Evolutionary conservation across 352 stramenopile species (phyloP).

Genomic region (Phytophthora citrophthora): DNA sequence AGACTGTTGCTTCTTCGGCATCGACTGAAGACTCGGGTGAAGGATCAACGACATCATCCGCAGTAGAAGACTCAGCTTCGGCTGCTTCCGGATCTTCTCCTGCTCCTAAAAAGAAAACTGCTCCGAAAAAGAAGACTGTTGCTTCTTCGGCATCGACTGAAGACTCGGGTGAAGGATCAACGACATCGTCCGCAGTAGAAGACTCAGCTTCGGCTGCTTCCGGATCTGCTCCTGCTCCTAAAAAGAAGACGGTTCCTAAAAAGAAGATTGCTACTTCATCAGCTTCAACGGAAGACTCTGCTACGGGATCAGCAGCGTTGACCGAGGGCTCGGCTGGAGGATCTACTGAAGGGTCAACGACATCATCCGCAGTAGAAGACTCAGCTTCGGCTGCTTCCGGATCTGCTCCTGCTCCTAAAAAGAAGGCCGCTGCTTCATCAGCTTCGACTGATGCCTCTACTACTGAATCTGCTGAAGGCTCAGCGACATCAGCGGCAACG

Average conservation of each 20-base stretch:
- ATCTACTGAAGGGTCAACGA: neutral
- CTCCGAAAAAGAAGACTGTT: neutral
- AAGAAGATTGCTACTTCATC: neutral
- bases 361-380: neutral
- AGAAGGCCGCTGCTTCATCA: neutral
- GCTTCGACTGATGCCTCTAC: neutral
- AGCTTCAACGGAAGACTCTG: constrained; percentile 1
- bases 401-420: neutral
- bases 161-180: neutral
- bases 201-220: neutral
- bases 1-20: too few relatives aligned
- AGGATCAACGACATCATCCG: neutral
- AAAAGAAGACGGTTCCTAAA: neutral
- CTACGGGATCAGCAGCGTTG: neutral
- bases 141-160: neutral
- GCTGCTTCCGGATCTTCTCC: neutral
- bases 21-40: neutral
- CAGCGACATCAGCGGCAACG: neutral
- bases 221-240: neutral
- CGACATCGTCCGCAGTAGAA: neutral
- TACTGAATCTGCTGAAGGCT: constrained; percentile 1
- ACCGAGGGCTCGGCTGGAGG: neutral
- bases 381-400: neutral
- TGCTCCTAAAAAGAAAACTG: neutral
- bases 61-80: neutral